These are phyloP conservation scores for Clonostachys chloroleuca DNA, from an alignment of 2,329 filamentous ascomycete genomes.

Conservation along the genomic window DNA sequence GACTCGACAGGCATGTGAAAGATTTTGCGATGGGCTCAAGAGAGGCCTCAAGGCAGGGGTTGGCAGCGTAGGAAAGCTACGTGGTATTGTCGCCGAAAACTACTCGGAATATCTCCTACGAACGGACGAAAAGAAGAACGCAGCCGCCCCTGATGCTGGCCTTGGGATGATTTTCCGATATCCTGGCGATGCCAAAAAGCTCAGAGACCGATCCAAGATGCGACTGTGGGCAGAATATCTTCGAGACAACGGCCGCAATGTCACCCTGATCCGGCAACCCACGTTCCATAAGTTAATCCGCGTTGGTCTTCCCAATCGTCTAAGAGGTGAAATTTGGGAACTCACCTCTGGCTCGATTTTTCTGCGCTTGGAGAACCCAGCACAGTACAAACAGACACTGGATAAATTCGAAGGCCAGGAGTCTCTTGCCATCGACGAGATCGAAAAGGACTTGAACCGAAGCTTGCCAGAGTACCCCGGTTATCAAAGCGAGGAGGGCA, in stretches of 20 bases:
- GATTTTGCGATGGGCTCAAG: slow-evolving; percentile 95
- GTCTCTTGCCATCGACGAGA: slow-evolving; percentile 95
- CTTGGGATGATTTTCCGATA: slow-evolving; percentile 91
- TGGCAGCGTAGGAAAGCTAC: slow-evolving; percentile 81
- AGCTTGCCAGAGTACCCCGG: slow-evolving; percentile 96
- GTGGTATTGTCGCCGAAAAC: slow-evolving; percentile 74
- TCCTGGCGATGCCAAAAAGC: slow-evolving; percentile 88
- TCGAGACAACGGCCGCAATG: slow-evolving; percentile 89
- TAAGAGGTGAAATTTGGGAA: slow-evolving; percentile 95
- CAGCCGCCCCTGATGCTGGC: slow-evolving; percentile 73
- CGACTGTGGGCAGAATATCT: slow-evolving; percentile 95
- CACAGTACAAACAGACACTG: slow-evolving; percentile 78
- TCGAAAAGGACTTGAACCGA: slow-evolving; percentile 95
- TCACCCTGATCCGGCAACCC: slow-evolving; percentile 87
- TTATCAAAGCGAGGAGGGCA: slow-evolving; percentile 94
- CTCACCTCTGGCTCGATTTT: slow-evolving; percentile 88
- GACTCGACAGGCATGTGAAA: slow-evolving; percentile 82
- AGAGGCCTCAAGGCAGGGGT: slow-evolving; percentile 83
- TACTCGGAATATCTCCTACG: slow-evolving; percentile 84
- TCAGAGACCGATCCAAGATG: slow-evolving; percentile 96
- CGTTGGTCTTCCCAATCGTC: slow-evolving; percentile 87
- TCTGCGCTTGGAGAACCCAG: slow-evolving; percentile 80
- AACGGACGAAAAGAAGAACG: slow-evolving; percentile 56
- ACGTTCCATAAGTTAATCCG: slow-evolving; percentile 97
- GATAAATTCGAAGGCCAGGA: slow-evolving; percentile 78